phyloP scores from a whole-genome alignment of 2,329 filamentous ascomycete genomes.

The Scedosporium apiospermum region DNA sequence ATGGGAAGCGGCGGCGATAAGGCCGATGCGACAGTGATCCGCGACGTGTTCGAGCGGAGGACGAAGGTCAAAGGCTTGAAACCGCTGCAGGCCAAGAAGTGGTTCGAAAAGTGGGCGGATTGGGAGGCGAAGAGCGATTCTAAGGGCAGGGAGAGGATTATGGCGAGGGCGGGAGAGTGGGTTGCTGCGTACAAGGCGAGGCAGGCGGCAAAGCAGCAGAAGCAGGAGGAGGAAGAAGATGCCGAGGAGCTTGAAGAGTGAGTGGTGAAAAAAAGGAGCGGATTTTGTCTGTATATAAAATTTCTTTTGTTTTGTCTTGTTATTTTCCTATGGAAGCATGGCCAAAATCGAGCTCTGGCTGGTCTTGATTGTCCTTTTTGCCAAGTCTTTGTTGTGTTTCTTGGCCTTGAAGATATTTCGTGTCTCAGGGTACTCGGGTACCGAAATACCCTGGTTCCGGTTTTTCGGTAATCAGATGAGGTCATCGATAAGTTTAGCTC shows the following conservation, averaged over 20 bases:
- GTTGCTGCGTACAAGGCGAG: constrained; percentile 42
- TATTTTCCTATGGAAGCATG: too few species aligned
- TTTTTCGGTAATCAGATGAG: too few species aligned
- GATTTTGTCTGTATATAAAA: too few species aligned
- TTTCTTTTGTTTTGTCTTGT: too few species aligned
- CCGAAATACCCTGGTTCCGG: too few species aligned
- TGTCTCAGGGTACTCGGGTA: too few species aligned
- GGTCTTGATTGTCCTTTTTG: too few species aligned
- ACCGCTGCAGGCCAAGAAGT: constrained; percentile 70
- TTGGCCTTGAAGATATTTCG: too few species aligned
- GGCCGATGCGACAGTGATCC: constrained; percentile 53
- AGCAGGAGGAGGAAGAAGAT: constrained; percentile 4
- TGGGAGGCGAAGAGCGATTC: constrained; percentile 72
- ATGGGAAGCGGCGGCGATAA: constrained; percentile 44
- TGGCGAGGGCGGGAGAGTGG: constrained; percentile 51
- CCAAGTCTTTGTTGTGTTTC: too few species aligned
- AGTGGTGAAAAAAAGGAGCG: too few species aligned
- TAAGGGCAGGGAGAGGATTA: constrained; percentile 60
- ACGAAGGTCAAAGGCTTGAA: constrained; percentile 62
- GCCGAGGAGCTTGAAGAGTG: not conserved
- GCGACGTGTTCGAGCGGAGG: constrained; percentile 77
- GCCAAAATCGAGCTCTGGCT: too few species aligned
- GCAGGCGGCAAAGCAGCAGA: constrained; percentile 25
- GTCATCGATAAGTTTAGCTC: too few species aligned
- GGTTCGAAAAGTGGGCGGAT: constrained; percentile 86